These are phyloP conservation scores for Saccharomyces pastorianus DNA, from an alignment of 1,139 yeast species.

Conservation along the genomic window DNA sequence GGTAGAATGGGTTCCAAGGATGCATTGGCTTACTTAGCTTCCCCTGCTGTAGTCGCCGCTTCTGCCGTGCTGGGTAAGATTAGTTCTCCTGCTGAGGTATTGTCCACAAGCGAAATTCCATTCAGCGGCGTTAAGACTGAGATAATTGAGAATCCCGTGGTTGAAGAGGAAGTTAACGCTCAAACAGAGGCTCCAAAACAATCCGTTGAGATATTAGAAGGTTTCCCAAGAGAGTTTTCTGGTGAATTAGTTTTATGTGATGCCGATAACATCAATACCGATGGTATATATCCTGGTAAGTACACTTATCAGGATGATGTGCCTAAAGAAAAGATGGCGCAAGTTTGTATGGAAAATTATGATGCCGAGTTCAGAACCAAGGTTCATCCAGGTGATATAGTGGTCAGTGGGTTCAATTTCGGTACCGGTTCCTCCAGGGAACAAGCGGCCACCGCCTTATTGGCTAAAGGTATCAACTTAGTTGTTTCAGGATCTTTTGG, in stretches of 20 bases:
- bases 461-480: conserved; percentile 86
- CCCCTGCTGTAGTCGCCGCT: conserved; percentile 98
- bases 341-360: conserved; percentile 98
- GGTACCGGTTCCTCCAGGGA: conserved; percentile 99
- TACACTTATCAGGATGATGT: conserved; percentile 98
- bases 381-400: conserved; percentile 81
- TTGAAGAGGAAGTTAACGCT: conserved; percentile 21
- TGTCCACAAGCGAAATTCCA: conserved; percentile 36
- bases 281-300: conserved; percentile 97
- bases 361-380: conserved; percentile 77
- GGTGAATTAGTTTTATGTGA: conserved; percentile 94
- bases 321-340: conserved; percentile 89
- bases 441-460: conserved; percentile 95
- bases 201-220: conserved; percentile 65
- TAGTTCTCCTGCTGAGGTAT: conserved; percentile 83
- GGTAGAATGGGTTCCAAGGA: conserved; percentile 99
- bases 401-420: conserved; percentile 86
- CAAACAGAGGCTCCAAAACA: conserved; percentile 34
- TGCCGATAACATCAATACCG: conserved; percentile 96
- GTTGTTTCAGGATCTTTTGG: conserved; percentile 97
- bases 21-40: conserved; percentile 90
- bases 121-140: conserved; percentile 29
- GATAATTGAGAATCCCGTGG: conserved; percentile 27
- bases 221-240: conserved; percentile 79
- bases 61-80: conserved; percentile 90